phyloP scores from a whole-genome alignment of 2,329 filamentous ascomycete genomes.

The Hymenoscyphus occultus region DNA sequence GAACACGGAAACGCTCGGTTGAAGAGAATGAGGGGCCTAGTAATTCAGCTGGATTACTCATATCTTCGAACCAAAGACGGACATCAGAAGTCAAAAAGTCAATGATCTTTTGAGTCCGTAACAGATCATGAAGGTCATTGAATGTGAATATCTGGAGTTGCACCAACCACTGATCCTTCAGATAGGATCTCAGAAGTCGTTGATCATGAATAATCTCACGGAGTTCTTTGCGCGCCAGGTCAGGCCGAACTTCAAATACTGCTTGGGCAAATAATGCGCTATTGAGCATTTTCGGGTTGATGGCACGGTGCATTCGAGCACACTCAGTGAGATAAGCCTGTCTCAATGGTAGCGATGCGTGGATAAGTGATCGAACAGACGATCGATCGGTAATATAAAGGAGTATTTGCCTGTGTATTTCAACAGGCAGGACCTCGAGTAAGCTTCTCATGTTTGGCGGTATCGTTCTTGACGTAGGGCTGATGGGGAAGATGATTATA shows the following conservation, averaged over 20 bases:
- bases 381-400: neutral
- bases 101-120: neutral
- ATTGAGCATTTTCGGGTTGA: neutral
- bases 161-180: neutral
- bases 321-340: neutral
- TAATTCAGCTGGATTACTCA: neutral
- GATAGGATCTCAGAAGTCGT: neutral
- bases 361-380: neutral
- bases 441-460: neutral
- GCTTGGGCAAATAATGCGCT: neutral
- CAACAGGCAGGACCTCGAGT: neutral
- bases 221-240: neutral
- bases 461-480: too few species aligned
- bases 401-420: neutral
- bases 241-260: neutral
- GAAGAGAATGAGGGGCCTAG: neutral
- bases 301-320: neutral
- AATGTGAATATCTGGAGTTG: neutral
- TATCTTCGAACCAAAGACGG: neutral
- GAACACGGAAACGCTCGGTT: neutral
- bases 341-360: neutral
- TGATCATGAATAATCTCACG: neutral
- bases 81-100: neutral
- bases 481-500: too few species aligned
- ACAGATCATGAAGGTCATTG: neutral